Conservation (phyloP, 441 rosid genomes). For the Populus tomentosa region DNA sequence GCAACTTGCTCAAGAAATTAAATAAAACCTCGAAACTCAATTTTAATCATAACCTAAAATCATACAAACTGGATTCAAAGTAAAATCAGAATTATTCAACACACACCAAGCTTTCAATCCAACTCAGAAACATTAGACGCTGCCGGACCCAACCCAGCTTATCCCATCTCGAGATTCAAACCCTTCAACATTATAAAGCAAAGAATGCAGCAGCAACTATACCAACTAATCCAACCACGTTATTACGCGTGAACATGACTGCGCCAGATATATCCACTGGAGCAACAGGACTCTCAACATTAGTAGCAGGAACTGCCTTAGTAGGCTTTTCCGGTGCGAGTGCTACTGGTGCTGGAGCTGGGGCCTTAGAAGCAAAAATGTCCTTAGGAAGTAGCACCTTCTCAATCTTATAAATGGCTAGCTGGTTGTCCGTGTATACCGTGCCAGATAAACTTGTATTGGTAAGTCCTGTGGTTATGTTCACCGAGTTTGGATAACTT, state of each 20-base stretch:
- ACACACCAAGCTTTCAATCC: background rate
- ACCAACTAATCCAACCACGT: background rate
- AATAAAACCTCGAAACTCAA: background rate
- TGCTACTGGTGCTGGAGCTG: background rate
- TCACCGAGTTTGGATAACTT: conserved; percentile 29
- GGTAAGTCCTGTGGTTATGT: background rate
- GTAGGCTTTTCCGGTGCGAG: conserved; percentile 26
- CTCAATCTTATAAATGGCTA: background rate
- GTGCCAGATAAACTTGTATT: background rate
- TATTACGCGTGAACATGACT: background rate
- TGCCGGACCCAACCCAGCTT: background rate
- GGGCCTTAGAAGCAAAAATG: background rate
- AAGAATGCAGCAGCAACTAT: background rate
- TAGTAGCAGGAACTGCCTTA: background rate
- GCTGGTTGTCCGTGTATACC: background rate
- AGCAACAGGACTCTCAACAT: background rate
- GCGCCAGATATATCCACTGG: background rate
- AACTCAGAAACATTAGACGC: background rate
- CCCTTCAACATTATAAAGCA: background rate
- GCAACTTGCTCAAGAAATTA: background rate
- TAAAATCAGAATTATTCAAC: background rate
- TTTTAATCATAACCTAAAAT: background rate
- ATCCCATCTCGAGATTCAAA: background rate
- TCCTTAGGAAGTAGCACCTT: background rate
- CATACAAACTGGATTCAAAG: background rate